phyloP scores from a whole-genome alignment of 139 green algal genomes.

The Tetradesmus lagerheimii region DNA sequence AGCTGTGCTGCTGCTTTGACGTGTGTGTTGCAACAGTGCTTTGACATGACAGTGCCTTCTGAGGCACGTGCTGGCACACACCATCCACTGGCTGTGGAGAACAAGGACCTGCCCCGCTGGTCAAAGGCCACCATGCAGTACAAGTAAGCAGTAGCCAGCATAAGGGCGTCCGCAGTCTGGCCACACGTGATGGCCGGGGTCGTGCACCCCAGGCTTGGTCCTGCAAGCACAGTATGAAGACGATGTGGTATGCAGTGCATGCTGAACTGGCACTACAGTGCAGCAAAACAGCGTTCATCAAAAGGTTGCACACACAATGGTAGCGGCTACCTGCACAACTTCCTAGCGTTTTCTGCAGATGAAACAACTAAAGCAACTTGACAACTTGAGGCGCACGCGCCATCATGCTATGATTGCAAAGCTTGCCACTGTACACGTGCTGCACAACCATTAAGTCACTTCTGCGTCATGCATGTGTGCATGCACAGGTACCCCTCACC shows the following conservation, averaged over 20 bases:
- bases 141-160: conserved; percentile 65
- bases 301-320: too few relatives aligned
- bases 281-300: too few relatives aligned
- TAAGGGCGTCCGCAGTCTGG: too few relatives aligned
- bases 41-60: conserved; percentile 71
- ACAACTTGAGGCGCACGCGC: too few relatives aligned
- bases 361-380: neutral
- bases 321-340: neutral
- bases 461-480: neutral
- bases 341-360: too few relatives aligned
- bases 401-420: too few relatives aligned
- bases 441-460: too few relatives aligned
- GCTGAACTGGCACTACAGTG: neutral
- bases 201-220: too few relatives aligned
- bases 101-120: conserved; percentile 70
- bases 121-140: conserved; percentile 71
- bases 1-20: neutral
- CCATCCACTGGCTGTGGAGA: conserved; percentile 50
- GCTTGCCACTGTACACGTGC: too few relatives aligned
- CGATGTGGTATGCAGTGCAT: too few relatives aligned
- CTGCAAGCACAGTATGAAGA: too few relatives aligned
- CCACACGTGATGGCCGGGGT: neutral
- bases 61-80: conserved; percentile 63
- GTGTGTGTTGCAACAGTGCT: conserved; percentile 62
- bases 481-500: conserved; percentile 52